These are phyloP conservation scores for Dalbergia oliveri DNA, from an alignment of 306 rosid genomes.

Conservation along the genomic window DNA sequence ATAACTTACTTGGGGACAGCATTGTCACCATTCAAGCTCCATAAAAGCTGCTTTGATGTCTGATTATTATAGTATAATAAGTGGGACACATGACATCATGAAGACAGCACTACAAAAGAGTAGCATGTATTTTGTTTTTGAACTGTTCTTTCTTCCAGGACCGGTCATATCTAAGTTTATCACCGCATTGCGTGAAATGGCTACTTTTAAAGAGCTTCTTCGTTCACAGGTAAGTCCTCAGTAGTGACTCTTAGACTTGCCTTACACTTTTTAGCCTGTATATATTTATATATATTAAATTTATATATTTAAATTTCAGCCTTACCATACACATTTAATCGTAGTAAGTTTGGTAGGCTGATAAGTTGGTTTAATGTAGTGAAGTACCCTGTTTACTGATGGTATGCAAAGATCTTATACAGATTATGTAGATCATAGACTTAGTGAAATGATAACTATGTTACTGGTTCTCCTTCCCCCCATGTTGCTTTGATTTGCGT, in stretches of 20 bases:
- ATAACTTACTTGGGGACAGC: constrained; percentile 29
- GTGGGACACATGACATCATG: not conserved
- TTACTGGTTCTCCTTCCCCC: constrained; percentile 27
- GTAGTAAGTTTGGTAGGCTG: constrained; percentile 18
- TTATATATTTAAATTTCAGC: no score
- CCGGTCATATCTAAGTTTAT: constrained; percentile 91
- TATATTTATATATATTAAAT: no score
- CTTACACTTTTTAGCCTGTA: not conserved
- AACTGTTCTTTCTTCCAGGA: constrained; percentile 64
- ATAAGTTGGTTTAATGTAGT: constrained; percentile 16
- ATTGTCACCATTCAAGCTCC: constrained; percentile 38
- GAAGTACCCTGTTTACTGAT: constrained; percentile 11
- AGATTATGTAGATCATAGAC: constrained; percentile 4
- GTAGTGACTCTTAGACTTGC: constrained; percentile 25
- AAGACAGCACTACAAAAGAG: constrained; percentile 34
- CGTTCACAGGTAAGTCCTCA: constrained; percentile 85
- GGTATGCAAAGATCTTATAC: constrained; percentile 14
- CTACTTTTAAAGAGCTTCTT: constrained; percentile 93
- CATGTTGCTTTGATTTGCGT: constrained; percentile 12
- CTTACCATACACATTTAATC: not conserved
- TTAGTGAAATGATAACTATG: constrained; percentile 20
- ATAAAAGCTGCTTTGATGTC: constrained; percentile 35
- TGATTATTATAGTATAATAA: constrained; percentile 30
- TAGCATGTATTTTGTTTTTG: constrained; percentile 43
- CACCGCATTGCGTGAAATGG: constrained; percentile 79